A percentile compares a stretch with the other conserved stretches of the same genome.
Evolutionary conservation across 768 basidiomycete genomes (phyloP).

Genomic region (Clavulina sp.): DNA sequence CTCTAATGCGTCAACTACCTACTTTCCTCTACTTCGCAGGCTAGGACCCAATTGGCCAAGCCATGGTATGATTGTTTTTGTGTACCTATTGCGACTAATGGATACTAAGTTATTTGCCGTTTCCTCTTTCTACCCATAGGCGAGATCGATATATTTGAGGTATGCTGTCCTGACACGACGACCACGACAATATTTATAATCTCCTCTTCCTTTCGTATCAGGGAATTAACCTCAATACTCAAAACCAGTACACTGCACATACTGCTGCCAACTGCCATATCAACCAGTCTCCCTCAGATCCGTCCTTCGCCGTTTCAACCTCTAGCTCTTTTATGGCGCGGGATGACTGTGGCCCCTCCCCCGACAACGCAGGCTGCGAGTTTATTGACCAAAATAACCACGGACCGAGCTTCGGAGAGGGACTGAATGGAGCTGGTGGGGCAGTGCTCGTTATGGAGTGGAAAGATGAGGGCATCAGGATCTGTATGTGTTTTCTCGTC

Average conservation of each 20-base stretch:
- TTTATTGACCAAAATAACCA: constrained; percentile 15
- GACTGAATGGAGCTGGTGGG: constrained; percentile 16
- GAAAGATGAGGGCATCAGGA: constrained; percentile 13
- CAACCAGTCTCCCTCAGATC: not conserved
- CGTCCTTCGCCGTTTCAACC: not conserved
- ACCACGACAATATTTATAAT: too few relatives aligned
- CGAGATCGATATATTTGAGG: constrained; percentile 13
- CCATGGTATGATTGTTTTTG: too few relatives aligned
- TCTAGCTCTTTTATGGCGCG: not conserved
- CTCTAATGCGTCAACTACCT: too few relatives aligned
- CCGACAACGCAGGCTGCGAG: constrained; percentile 16
- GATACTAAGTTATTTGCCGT: too few relatives aligned
- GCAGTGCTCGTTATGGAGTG: constrained; percentile 21
- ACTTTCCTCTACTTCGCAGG: not conserved
- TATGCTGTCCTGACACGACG: too few relatives aligned
- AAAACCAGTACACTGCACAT: constrained; percentile 11
- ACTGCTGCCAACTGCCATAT: constrained; percentile 2
- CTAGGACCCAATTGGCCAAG: constrained; percentile 35
- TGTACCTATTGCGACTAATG: too few relatives aligned
- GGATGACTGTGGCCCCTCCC: not conserved
- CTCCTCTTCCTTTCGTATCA: too few relatives aligned
- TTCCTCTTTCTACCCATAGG: too few relatives aligned
- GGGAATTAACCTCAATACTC: constrained; percentile 9
- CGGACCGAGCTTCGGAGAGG: not conserved
- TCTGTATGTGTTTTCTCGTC: too few relatives aligned